phyloP scores from a whole-genome alignment of 306 rosid species.

The Canavalia ensiformis region DNA sequence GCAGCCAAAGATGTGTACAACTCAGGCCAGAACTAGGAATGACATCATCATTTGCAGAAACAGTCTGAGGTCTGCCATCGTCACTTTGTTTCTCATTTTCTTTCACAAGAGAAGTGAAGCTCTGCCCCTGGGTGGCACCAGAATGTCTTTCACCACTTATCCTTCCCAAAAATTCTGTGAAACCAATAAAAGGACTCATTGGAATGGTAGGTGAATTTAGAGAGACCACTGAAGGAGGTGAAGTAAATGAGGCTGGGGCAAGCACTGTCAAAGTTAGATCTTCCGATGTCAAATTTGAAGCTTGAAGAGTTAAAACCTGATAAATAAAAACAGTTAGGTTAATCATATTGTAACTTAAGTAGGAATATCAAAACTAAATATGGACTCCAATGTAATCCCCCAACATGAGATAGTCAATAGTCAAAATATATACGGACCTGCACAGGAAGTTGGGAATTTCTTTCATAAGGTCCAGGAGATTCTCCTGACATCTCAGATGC shows the following conservation, averaged over 20 bases:
- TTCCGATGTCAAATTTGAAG: constrained; percentile 92
- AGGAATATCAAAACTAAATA: constrained; percentile 27
- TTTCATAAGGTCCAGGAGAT: constrained; percentile 62
- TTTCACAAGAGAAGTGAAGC: constrained; percentile 59
- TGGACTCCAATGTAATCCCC: constrained; percentile 35
- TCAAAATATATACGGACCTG: constrained; percentile 68
- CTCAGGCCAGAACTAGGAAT: constrained; percentile 78
- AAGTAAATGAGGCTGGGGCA: constrained; percentile 91
- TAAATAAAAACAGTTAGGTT: constrained; percentile 46
- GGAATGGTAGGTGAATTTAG: constrained; percentile 84
- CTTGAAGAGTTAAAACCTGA: constrained; percentile 96
- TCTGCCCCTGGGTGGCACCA: constrained; percentile 58
- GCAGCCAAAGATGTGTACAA: constrained; percentile 96
- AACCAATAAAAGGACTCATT: constrained; percentile 83
- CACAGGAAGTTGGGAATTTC: constrained; percentile 82
- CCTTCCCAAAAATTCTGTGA: constrained; percentile 73
- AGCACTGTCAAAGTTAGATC: constrained; percentile 92
- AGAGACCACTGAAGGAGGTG: constrained; percentile 86
- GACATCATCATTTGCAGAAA: constrained; percentile 67
- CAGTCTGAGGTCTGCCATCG: constrained; percentile 61
- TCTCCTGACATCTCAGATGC: constrained; percentile 86
- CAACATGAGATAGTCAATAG: constrained; percentile 26
- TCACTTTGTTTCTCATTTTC: constrained; percentile 63
- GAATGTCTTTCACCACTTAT: constrained; percentile 57
- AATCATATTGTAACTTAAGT: constrained; percentile 22